Base-by-base conservation (phyloP, 2,329 filamentous ascomycete genomes). In the Claviceps capensis region DNA sequence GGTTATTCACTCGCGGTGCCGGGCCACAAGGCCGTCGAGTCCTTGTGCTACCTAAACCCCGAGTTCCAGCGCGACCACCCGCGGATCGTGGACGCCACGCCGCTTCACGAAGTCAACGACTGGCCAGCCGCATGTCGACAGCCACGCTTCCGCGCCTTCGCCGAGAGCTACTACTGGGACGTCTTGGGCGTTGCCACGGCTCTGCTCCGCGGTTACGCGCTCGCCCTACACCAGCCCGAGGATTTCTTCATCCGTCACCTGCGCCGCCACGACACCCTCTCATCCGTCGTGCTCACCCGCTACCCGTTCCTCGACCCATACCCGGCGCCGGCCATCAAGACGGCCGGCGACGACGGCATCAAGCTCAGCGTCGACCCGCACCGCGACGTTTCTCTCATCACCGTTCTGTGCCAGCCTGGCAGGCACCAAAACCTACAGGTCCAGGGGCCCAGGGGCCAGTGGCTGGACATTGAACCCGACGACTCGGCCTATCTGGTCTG, bases 361-460 rank as follows among this genome's bases (percentile, higher is more conserved):
- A 55, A 55, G 51, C 51, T 55, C 16, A 52, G 46, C 43, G 53
- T 55, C 37, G 53, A 55, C 22, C 51, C 48, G 51, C 53, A 55
- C 44, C 47, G 52, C 30, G 53, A 55, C 36, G 53, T 55, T 22
- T 47, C 43, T 17, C 50, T 55, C 48, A 55, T 55, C 44, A 55
- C 53, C 2, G 53, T 55, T 11, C 34, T 55, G 2, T 55, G 53
- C 40, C 53, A 55, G 48, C 53, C 53, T 8, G 50, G 53, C 22
- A 52, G 53, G 48, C 51, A 34, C 30, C 30, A 55, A 48, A 55
- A 55, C 23, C 51, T 55, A 40, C 53, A 55, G 34, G 53, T 55
- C 51, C 45, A 53, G 48, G 53, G 51, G 13, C 26, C 50, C 8
- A 43, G 53, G 51, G 51, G 53, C 37, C 17, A 23, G 6, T 55